phyloP scores from a whole-genome alignment of 495 filamentous ascomycete genomes.

The Penicillium roqueforti region DNA sequence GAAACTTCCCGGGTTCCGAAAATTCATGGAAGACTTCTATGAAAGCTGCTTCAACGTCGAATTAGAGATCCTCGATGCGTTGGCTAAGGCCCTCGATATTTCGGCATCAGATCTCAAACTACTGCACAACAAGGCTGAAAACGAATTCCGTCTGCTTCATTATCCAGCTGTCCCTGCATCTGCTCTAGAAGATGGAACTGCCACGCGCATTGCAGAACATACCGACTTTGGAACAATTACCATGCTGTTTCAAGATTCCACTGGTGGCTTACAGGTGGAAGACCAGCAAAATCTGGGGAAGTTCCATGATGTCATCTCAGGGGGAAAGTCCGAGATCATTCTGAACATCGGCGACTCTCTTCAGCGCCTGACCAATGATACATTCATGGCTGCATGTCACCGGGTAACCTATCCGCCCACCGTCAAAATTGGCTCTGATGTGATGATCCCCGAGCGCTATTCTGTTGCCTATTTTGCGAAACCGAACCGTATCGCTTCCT shows the following conservation, averaged over 20 bases:
- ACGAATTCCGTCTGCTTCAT: conserved; percentile 44
- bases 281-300: conserved; percentile 28
- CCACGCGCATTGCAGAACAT: conserved; percentile 38
- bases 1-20: conserved; percentile 55
- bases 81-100: conserved; percentile 45
- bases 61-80: conserved; percentile 39
- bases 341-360: conserved; percentile 65
- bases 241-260: conserved; percentile 46
- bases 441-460: conserved; percentile 25
- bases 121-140: conserved; percentile 47
- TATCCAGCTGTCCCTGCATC: conserved; percentile 32
- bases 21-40: conserved; percentile 51
- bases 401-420: conserved; percentile 25
- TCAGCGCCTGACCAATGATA: conserved; percentile 58
- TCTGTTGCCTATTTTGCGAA: conserved; percentile 37
- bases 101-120: conserved; percentile 41
- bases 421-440: conserved; percentile 16
- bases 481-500: conserved; percentile 22
- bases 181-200: conserved; percentile 18
- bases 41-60: conserved; percentile 35
- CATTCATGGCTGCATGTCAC: conserved; percentile 32
- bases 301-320: conserved; percentile 43
- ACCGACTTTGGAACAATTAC: conserved; percentile 48
- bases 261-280: conserved; percentile 45
- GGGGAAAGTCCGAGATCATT: conserved; percentile 51